These are phyloP conservation scores for Comarum palustre DNA, from an alignment of 306 rosid species.

Conservation along the genomic window DNA sequence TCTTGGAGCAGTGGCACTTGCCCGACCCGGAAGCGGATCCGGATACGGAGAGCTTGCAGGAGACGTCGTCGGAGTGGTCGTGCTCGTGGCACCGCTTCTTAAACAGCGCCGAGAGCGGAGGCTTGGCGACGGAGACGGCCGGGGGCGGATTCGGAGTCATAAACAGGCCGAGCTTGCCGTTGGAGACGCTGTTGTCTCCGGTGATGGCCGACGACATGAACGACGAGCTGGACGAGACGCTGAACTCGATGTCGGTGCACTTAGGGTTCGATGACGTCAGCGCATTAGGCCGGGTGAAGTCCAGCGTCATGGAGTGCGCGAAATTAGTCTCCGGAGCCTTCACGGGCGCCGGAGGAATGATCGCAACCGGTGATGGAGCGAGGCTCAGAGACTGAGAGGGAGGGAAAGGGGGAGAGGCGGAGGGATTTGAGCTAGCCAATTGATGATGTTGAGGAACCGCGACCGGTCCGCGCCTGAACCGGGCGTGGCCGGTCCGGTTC, in stretches of 20 bases:
- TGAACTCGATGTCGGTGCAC: constrained; percentile 56
- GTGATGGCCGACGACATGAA: constrained; percentile 86
- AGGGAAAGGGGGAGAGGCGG: constrained; percentile 16
- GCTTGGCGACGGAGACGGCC: constrained; percentile 53
- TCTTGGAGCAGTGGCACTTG: constrained; percentile 84
- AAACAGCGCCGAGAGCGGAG: constrained; percentile 43
- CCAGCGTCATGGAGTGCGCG: constrained; percentile 60
- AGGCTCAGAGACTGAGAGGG: constrained; percentile 10
- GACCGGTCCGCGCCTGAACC: constrained; percentile 82
- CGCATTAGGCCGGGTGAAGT: constrained; percentile 59
- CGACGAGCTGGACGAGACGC: constrained; percentile 81
- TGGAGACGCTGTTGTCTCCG: constrained; percentile 82
- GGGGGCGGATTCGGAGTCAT: constrained; percentile 30
- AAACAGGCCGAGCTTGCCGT: constrained; percentile 74
- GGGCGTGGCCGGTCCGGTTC: constrained; percentile 83
- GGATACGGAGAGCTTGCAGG: constrained; percentile 60
- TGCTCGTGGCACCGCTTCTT: constrained; percentile 77
- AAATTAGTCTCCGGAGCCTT: constrained; percentile 30
- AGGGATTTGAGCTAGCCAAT: neutral
- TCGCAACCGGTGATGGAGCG: constrained; percentile 30
- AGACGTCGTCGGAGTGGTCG: constrained; percentile 49
- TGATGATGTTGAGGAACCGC: constrained; percentile 31
- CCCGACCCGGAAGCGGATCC: constrained; percentile 42
- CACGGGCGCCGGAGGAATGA: constrained; percentile 18
- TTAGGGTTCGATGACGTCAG: constrained; percentile 35